Percentiles rank a stretch among this genome's conserved stretches.
phyloP scores from a whole-genome alignment of 495 filamentous ascomycete genomes.

The Choiromyces venosus region DNA sequence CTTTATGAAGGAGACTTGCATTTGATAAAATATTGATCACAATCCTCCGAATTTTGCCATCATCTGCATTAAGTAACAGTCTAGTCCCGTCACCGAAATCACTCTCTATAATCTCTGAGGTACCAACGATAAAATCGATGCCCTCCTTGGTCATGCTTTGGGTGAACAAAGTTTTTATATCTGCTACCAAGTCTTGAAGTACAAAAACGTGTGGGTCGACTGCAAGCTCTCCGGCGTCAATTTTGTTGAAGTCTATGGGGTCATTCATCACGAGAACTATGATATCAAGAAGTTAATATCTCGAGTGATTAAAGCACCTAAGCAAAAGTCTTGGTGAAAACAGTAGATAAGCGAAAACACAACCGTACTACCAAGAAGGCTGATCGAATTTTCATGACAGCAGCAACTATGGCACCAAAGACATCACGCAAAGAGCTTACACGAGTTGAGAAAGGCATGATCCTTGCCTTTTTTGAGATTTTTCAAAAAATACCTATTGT shows the following conservation, averaged over 20 bases:
- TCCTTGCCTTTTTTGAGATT: too few species aligned
- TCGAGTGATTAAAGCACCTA: too few species aligned
- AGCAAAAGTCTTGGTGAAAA: too few species aligned
- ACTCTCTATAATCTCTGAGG: constrained; percentile 17
- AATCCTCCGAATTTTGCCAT: constrained; percentile 33
- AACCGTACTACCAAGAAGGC: too few species aligned
- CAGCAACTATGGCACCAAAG: too few species aligned
- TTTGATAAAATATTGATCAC: constrained; percentile 33
- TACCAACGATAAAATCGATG: constrained; percentile 26
- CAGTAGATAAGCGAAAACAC: too few species aligned
- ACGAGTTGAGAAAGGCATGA: too few species aligned
- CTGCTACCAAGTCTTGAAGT: constrained; percentile 30
- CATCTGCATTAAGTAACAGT: constrained; percentile 31
- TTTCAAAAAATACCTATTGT: too few species aligned
- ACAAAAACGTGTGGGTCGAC: constrained; percentile 20
- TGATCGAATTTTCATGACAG: too few species aligned
- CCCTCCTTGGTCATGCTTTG: constrained; percentile 28
- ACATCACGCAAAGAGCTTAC: too few species aligned
- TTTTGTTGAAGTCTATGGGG: constrained; percentile 36
- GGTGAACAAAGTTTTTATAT: constrained; percentile 24
- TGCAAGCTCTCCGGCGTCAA: constrained; percentile 19
- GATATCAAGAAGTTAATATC: not conserved
- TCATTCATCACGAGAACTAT: constrained; percentile 39
- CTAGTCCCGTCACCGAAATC: constrained; percentile 29
- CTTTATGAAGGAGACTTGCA: constrained; percentile 10